These are phyloP conservation scores for Paecilomyces fulvus DNA, from an alignment of 2,329 filamentous ascomycete genomes.

Conservation along the genomic window DNA sequence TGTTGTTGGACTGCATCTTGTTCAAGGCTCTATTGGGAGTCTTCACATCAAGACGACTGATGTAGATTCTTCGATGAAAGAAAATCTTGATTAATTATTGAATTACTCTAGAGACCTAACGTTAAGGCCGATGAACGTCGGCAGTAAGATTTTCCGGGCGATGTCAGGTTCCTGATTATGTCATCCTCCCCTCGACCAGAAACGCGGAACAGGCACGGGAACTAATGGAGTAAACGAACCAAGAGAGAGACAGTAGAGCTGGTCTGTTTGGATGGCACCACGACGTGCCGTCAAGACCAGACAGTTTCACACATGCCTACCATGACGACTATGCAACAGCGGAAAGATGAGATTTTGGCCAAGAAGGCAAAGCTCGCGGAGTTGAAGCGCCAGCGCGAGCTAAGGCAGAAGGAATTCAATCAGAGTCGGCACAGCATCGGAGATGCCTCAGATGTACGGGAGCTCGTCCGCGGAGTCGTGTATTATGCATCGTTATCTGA, in stretches of 20 bases:
- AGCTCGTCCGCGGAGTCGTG: background rate
- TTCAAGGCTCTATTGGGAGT: too few relatives aligned
- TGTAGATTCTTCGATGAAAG: too few relatives aligned
- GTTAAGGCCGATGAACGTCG: background rate
- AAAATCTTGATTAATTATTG: too few relatives aligned
- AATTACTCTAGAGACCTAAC: too few relatives aligned
- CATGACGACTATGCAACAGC: slow-evolving; percentile 50
- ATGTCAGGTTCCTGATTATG: slow-evolving; percentile 24
- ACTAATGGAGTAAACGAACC: background rate
- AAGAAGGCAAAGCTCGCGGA: slow-evolving; percentile 97
- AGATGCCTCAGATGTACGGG: slow-evolving; percentile 62
- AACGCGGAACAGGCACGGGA: background rate
- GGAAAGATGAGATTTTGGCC: slow-evolving; percentile 89
- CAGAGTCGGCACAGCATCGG: slow-evolving; percentile 61
- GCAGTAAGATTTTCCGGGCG: slow-evolving; percentile 36
- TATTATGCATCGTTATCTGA: slow-evolving; percentile 8
- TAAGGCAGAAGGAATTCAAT: slow-evolving; percentile 68
- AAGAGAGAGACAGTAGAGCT: background rate
- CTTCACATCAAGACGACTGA: too few relatives aligned
- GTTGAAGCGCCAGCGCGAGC: slow-evolving; percentile 83
- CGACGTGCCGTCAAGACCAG: background rate
- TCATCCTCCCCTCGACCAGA: slow-evolving; percentile 18
- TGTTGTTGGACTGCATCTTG: too few relatives aligned
- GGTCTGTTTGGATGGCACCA: background rate
- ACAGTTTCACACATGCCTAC: slow-evolving; percentile 2